Base-by-base conservation (phyloP, 371 early-diverging fungal species). In the Aphelidium insulamus region DNA sequence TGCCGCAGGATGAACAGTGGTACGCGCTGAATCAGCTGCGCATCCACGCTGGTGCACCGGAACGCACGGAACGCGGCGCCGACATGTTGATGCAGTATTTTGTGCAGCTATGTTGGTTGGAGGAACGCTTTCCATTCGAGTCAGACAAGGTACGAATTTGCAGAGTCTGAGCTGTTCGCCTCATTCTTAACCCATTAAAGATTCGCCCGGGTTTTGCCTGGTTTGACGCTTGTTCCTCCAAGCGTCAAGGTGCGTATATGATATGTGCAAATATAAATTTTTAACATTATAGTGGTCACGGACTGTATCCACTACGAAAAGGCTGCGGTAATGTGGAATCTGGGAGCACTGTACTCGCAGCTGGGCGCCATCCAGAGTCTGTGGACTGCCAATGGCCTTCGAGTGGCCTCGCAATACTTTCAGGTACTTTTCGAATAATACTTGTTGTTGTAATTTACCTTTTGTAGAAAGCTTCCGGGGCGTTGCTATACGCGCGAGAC, bases 291-390 rank as follows among this genome's bases (percentile, higher is more conserved):
- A 48, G 44, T 53, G n/a, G n/a, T 44, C 22, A 51, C 50, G 11
- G 26, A 33, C 10, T 65, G 62, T 35, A 60, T 65, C 25, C 60
- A 65, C 22, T 59, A 53, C 41, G 66, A 65, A 43, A 65, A 62
- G 34, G 66, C 62, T 3, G 32, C 50, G 2, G 51, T 50, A 2
- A 36, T 59, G 17, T 65, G 41, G 36, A 65, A 65, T 30, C 21
- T 62, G 12, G 66, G 52, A 18, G 56, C 59, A 5, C 28, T 62
- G 0, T 50, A 50, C 41, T 40, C 48, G 2, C 57, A 54, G 16
- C 29, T 65, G 2, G 66, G 48, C 2, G 34, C 43, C 11, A 26
- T 35, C 4, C 52, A 55, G 32, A 28, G 45, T 7, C 2, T 48
- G 7, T 54, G 52, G 47, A 46, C 50, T 0, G 28, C 36, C 12